phyloP scores from a whole-genome alignment of 202 grass and related monocot genomes.

The Eragrostis tef region DNA sequence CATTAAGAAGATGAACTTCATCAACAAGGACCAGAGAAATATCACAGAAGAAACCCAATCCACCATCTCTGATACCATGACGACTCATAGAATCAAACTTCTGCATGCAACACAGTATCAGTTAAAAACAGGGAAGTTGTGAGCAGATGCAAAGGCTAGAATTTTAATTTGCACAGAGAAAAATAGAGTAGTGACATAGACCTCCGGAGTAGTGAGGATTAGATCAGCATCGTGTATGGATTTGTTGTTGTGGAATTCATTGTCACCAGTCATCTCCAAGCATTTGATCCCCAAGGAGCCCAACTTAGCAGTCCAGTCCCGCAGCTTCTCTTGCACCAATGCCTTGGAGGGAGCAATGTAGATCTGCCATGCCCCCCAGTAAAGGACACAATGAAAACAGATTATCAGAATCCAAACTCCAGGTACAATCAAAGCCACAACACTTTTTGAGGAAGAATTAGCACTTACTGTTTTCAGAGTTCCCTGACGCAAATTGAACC shows the following conservation, averaged over 20 bases:
- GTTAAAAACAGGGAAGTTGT: slow-evolving; percentile 15
- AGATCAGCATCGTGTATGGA: slow-evolving; percentile 82
- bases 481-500: slow-evolving; percentile 73
- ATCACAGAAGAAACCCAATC: slow-evolving; percentile 91
- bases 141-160: slow-evolving; percentile 17
- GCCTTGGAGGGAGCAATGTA: slow-evolving; percentile 96
- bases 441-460: slow-evolving; percentile 29
- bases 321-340: slow-evolving; percentile 83
- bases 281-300: slow-evolving; percentile 70
- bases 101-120: slow-evolving; percentile 46
- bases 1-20: slow-evolving; percentile 94
- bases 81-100: slow-evolving; percentile 93
- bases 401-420: neutral
- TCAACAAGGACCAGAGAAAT: slow-evolving; percentile 92
- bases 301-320: slow-evolving; percentile 78
- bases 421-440: neutral
- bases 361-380: slow-evolving; percentile 54
- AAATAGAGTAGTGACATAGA: slow-evolving; percentile 48
- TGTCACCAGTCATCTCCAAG: slow-evolving; percentile 97
- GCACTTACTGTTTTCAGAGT: slow-evolving; percentile 83
- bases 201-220: slow-evolving; percentile 94
- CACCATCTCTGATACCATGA: slow-evolving; percentile 74
- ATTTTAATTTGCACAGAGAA: slow-evolving; percentile 33
- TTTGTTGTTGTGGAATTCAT: slow-evolving; percentile 66
- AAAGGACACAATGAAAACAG: slow-evolving; percentile 20